Base-by-base conservation (phyloP, 495 filamentous ascomycete species). In the Hypoxylon rickii region DNA sequence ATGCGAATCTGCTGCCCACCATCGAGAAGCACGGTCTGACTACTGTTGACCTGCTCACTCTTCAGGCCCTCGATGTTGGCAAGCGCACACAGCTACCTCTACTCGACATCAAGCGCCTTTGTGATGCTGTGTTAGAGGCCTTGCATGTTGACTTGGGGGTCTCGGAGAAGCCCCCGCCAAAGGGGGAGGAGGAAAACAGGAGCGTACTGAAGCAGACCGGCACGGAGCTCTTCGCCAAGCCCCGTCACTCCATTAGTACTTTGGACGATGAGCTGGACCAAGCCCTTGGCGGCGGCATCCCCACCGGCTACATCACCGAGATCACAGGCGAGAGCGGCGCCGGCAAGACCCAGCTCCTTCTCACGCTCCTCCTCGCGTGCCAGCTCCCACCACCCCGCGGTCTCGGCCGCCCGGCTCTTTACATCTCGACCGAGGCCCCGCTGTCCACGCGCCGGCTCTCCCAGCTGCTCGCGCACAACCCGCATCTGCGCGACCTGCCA, bases 261-360 rank as follows among this genome's bases (percentile, higher is more conserved):
- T 76, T 93, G 16, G 89, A 96, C 71, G 75, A 82, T 24, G 65
- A 69, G 8, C 75, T 98, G 11, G 92, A 98, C 78, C 71, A 66
- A 8, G 80, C 87, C 3, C 77, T 98, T 21, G 85, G 81, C 58
- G 95, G 95, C 44, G 95, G 95, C n/a, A 82, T 98, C 34, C 88
- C 87, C 1, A 79, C 84, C 2, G 87, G 89, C 34, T 88, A 89
- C 68, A 75, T 98, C 58, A 93, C 90, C 15, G 94, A 98, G 64
- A 78, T 98, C 47, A 91, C 89, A 2, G 95, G 95, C 31, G 94
- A 97, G 75, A 96, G 90, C 71, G 94, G 92, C 64, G 87, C 89
- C 60, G 94, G 94, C 65, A 98, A 98, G 78, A 97, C 95, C 12
- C 95, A 98, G 70, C 86, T 97, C 72, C 89, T 97, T 16, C 77